Percentiles rank a stretch among this genome's conserved stretches.
Conservation (phyloP, 1,284 basidiomycete species). For the Butyriboletus appendiculatus region DNA sequence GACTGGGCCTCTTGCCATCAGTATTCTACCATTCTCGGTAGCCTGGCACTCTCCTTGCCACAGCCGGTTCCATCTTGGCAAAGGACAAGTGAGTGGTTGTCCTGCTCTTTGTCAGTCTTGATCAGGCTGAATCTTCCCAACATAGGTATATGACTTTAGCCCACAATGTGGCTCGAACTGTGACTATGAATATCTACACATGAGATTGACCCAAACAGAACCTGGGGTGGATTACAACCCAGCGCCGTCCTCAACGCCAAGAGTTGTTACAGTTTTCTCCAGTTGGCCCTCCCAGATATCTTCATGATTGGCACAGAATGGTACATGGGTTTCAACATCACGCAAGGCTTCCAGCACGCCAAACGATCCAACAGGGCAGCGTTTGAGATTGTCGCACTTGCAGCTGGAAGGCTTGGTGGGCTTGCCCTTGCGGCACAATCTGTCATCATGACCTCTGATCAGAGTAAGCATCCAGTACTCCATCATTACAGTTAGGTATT, state of each 20-base stretch:
- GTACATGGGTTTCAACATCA: constrained; percentile 39
- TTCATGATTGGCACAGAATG: constrained; percentile 80
- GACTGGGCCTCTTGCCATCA: constrained; percentile 80
- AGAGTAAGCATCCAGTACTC: constrained; percentile 45
- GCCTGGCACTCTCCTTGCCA: constrained; percentile 76
- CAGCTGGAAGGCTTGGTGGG: constrained; percentile 69
- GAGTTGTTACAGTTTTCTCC: constrained; percentile 57
- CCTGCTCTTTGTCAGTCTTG: neutral
- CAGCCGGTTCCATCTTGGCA: constrained; percentile 72
- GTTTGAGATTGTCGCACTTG: constrained; percentile 77
- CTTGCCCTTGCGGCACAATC: constrained; percentile 72
- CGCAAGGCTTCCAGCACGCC: neutral
- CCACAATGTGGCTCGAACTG: constrained; percentile 46
- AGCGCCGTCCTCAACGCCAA: constrained; percentile 46
- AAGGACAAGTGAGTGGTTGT: constrained; percentile 59
- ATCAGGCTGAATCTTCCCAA: neutral
- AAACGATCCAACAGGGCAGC: constrained; percentile 56
- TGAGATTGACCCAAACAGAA: constrained; percentile 56
- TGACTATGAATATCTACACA: neutral
- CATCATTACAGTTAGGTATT: neutral
- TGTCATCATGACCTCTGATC: constrained; percentile 82
- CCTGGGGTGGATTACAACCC: constrained; percentile 63
- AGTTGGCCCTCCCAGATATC: constrained; percentile 70
- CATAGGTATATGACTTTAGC: constrained; percentile 53
- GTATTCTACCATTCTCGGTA: constrained; percentile 79